Conservation (phyloP, 164 flowering plant genomes). For the Nelumbo lutea region DNA sequence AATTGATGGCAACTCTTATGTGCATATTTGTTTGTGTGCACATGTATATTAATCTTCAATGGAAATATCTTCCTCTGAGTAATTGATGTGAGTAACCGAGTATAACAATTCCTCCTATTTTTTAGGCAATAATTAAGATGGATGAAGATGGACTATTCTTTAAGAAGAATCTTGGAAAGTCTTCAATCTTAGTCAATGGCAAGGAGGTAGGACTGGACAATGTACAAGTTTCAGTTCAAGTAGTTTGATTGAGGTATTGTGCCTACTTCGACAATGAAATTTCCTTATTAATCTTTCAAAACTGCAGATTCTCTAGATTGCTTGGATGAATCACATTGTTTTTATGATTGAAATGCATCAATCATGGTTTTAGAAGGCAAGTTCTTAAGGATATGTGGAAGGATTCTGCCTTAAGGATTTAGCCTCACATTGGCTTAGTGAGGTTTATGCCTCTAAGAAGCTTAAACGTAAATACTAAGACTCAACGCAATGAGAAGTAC, state of each 20-base stretch:
- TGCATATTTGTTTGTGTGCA: neutral
- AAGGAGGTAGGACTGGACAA: conserved; percentile 52
- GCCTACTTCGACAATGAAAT: neutral
- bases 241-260: conserved; percentile 81
- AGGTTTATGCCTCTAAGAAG: neutral
- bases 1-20: neutral
- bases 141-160: conserved; percentile 60
- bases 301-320: too few relatives aligned
- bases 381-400: neutral
- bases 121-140: conserved; percentile 68
- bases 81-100: neutral
- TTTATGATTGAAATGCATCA: neutral
- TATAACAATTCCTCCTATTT: conserved; percentile 2
- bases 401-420: neutral
- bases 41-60: neutral
- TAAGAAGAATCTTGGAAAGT: conserved; percentile 63
- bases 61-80: neutral
- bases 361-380: too few relatives aligned
- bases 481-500: too few relatives aligned
- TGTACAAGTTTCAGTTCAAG: conserved; percentile 40
- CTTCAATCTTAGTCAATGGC: conserved; percentile 46
- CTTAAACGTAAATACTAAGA: neutral
- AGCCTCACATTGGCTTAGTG: neutral
- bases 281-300: too few relatives aligned
- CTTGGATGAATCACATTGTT: neutral